Base-by-base conservation (phyloP, 768 basidiomycete species). In the Leucogyrophana mollusca region DNA sequence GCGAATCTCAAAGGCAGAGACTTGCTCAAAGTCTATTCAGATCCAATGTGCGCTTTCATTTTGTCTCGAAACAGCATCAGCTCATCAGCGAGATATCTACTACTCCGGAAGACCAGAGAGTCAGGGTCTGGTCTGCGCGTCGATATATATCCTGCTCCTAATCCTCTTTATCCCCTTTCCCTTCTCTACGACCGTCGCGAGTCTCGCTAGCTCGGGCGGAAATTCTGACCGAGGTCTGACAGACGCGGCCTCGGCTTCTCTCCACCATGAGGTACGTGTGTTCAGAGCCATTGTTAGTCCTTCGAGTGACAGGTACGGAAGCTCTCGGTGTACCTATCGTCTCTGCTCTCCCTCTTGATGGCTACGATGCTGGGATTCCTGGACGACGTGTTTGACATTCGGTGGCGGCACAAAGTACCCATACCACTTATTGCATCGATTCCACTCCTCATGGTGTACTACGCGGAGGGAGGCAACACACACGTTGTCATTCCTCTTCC, bases 331-430 rank as follows among this genome's bases (percentile, higher is more conserved):
- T 99, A 96, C 67, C 76, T 99, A 36, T 94, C 96, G 0, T 91
- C 92, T 8, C 60, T 99, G 6, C 77, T 99, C n/a, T 94, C 90
- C 0, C 74, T 99, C 30, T 70, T 98, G 25, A 90, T 91, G 34
- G 94, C 96, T 0, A 94, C 94, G 0, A 76, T 98, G 50, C 81
- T 99, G 7, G 96, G 96, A 24, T 95, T 99, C 62, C 73, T 97
- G 36, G 96, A 99, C 58, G 96, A 99, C 65, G 79, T 98, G 4
- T 99, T 98, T 56, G 96, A 99, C 63, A 97, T 99, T 54, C 84
- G 96, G 14, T 99, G 96, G 96, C 72, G 96, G 47, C 93, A 98
- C 68, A 99, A 99, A 65, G 70, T 99, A 10, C 96, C 96, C 0
- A 94, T 99, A 44, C 96, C 96, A 0, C 80, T 99, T 60, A 89